Conservation (phyloP, 2,329 filamentous ascomycete species). For the Penicillium palitans region DNA sequence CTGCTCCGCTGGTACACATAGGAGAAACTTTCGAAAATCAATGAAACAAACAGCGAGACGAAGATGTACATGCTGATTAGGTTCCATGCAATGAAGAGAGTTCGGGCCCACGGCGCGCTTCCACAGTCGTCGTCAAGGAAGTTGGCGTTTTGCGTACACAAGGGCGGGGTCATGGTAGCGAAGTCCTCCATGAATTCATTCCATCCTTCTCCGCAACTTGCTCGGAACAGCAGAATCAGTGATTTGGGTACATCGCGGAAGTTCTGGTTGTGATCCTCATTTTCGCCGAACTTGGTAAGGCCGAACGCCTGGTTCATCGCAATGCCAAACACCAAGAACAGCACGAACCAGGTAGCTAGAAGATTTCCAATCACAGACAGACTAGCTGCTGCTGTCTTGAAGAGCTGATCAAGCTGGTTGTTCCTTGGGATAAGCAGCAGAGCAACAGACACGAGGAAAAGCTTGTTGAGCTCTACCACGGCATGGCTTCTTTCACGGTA, state of each 20-base stretch:
- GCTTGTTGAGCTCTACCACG: slow-evolving; percentile 86
- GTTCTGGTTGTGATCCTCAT: slow-evolving; percentile 78
- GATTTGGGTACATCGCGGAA: slow-evolving; percentile 93
- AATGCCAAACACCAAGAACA: slow-evolving; percentile 95
- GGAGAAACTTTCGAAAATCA: slow-evolving; percentile 99
- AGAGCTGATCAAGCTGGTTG: slow-evolving; percentile 94
- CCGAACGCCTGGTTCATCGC: slow-evolving; percentile 95
- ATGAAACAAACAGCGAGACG: slow-evolving; percentile 94
- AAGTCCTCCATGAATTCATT: slow-evolving; percentile 97
- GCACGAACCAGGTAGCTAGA: slow-evolving; percentile 92
- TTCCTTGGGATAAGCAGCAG: slow-evolving; percentile 92
- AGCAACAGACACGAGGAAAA: slow-evolving; percentile 87
- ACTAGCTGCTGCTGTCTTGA: slow-evolving; percentile 97
- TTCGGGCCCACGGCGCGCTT: slow-evolving; percentile 81
- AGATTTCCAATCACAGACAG: slow-evolving; percentile 86
- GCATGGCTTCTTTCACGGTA: slow-evolving; percentile 49
- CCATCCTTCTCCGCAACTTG: slow-evolving; percentile 94
- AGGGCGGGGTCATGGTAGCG: slow-evolving; percentile 73
- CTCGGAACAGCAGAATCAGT: slow-evolving; percentile 86
- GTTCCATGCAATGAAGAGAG: slow-evolving; percentile 95
- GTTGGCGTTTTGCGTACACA: slow-evolving; percentile 69
- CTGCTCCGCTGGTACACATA: slow-evolving; percentile 98
- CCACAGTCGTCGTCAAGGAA: slow-evolving; percentile 94
- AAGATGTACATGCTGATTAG: slow-evolving; percentile 99
- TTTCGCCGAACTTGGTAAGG: slow-evolving; percentile 77